Evolutionary conservation across 1,284 basidiomycete species (phyloP).

Genomic region (Meripilus lineatus): DNA sequence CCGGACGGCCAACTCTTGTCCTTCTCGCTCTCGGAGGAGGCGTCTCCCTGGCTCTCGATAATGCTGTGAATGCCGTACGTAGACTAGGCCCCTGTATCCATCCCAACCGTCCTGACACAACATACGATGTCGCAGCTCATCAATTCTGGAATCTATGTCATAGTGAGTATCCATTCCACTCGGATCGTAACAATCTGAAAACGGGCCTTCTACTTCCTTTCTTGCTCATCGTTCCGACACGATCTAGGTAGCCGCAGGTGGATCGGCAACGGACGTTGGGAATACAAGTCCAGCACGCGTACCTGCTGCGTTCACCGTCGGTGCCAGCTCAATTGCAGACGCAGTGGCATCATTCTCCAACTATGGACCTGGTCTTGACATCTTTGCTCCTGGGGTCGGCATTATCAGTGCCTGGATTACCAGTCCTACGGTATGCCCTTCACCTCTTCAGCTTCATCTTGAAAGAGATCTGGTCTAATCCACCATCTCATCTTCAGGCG

Average conservation of each 20-base stretch:
- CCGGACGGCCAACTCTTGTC: slow-evolving; percentile 57
- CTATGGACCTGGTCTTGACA: slow-evolving; percentile 29
- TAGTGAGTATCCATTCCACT: slow-evolving; percentile 2
- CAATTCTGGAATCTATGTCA: not conserved
- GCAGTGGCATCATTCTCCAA: slow-evolving; percentile 31
- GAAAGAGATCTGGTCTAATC: not conserved
- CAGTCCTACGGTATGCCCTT: slow-evolving; percentile 18
- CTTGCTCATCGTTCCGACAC: too few relatives aligned
- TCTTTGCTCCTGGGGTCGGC: slow-evolving; percentile 32
- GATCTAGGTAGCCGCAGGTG: slow-evolving; percentile 24
- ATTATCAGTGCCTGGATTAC: slow-evolving; percentile 30
- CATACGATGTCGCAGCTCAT: too few relatives aligned
- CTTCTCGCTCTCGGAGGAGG: slow-evolving; percentile 72
- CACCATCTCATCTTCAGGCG: too few relatives aligned
- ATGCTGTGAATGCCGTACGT: slow-evolving; percentile 43
- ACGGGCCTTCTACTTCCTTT: too few relatives aligned
- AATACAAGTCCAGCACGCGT: slow-evolving; percentile 28
- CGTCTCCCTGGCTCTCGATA: slow-evolving; percentile 57
- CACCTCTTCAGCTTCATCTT: not conserved
- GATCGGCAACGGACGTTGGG: slow-evolving; percentile 21
- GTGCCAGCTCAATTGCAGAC: slow-evolving; percentile 53
- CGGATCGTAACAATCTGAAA: not conserved
- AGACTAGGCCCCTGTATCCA: slow-evolving; percentile 1
- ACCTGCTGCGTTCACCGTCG: slow-evolving; percentile 59
- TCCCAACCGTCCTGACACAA: too few relatives aligned